phyloP scores from a whole-genome alignment of 306 rosid species.

The Betula pendula region DNA sequence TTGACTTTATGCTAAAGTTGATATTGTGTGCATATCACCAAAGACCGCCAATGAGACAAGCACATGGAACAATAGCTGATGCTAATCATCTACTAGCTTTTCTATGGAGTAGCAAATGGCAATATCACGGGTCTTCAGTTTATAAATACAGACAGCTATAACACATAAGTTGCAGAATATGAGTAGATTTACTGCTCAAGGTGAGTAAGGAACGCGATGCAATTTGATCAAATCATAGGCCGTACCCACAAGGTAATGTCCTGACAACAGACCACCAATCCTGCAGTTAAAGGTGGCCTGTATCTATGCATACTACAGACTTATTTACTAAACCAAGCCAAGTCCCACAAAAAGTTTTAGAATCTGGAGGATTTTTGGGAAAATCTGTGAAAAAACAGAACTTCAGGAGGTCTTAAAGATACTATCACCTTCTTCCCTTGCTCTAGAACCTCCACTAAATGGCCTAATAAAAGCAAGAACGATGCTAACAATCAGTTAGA shows the following conservation, averaged over 20 bases:
- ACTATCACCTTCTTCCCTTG: background rate
- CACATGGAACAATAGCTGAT: background rate
- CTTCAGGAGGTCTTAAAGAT: background rate
- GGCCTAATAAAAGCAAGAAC: slow-evolving; percentile 5
- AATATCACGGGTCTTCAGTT: background rate
- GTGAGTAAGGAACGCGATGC: background rate
- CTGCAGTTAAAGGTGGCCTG: background rate
- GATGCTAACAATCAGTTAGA: background rate
- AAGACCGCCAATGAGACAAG: background rate
- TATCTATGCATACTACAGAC: background rate
- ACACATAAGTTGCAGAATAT: background rate
- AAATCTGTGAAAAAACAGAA: background rate
- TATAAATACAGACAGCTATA: background rate
- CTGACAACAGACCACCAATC: background rate
- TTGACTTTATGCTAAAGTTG: background rate
- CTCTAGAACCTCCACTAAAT: background rate
- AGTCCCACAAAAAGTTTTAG: background rate
- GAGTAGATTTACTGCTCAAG: background rate
- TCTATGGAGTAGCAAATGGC: background rate
- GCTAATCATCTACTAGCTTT: background rate
- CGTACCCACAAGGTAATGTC: background rate
- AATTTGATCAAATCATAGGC: background rate
- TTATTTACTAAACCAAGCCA: background rate
- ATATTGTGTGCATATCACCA: background rate
- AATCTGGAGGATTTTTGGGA: background rate